Evolutionary conservation across 2,329 filamentous ascomycete species (phyloP), one percentile per base, ranked within the genome.

Genomic region (Xylaria hypoxylon): DNA sequence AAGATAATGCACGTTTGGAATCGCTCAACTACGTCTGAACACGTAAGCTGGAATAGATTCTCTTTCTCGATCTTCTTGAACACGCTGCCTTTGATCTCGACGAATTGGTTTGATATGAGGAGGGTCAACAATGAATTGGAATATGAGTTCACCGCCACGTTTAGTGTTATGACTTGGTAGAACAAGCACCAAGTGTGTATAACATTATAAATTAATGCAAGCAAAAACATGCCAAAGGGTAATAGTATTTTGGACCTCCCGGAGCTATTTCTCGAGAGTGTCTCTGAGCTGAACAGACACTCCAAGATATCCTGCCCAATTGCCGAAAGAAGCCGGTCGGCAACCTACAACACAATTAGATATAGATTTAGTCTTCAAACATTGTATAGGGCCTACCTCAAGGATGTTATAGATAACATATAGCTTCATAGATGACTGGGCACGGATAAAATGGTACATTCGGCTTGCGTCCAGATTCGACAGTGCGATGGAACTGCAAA

Each of bases 51-150:
- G 77, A 99, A 99, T 0, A 97, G 83, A 71, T 97, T 98, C 76
- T 99, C 96, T 78, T 97, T 98, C 74, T 99, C 96, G 70, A 98
- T 97, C 67, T 95, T 96, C 82, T 99, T 98, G 84, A 99, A 99
- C 0, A 99, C 96, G 0, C 94, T 96, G 67, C 93, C 93, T 77
- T 99, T 99, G 84, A 99, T 97, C 81, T 99, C 96, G 48, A 99
- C 96, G 74, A 99, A 99, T 76, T 99, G 96, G 76, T 98, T 99
- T 6, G 94, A 97, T 77, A 99, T 88, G 1, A 99, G 84, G 0
- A 99, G 86, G 0, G 96, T 97, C 38, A 99, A 85, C 4, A 99
- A 84, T 0, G 96, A 95, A 76, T 99, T 99, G 0, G 94, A 97
- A 79, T 99, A 99, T 0, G 95, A 97, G 79, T 99, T 99, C 73